These are phyloP conservation scores for Boletus rubescentipes DNA, from an alignment of 768 basidiomycete species.

Conservation along the genomic window DNA sequence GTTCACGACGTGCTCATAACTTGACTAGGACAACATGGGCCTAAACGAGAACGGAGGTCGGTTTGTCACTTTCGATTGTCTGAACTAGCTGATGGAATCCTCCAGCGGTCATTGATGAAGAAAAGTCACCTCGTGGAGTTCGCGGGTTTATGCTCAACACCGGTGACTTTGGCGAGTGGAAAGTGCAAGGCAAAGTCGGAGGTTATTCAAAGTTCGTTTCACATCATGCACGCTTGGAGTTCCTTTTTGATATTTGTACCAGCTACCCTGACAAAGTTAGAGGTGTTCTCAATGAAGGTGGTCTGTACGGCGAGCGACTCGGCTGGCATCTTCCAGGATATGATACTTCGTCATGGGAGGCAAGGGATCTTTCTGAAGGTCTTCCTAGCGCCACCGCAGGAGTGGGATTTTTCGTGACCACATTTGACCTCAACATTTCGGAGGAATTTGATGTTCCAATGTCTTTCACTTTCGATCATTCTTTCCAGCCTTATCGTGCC, in stretches of 20 bases:
- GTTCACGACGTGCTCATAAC: neutral
- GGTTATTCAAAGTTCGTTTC: slow-evolving; percentile 59
- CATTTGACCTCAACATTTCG: slow-evolving; percentile 62
- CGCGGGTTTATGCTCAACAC: slow-evolving; percentile 70
- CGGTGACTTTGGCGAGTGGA: slow-evolving; percentile 64
- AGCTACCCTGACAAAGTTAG: slow-evolving; percentile 76
- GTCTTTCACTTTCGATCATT: slow-evolving; percentile 68
- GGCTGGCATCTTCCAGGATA: slow-evolving; percentile 79
- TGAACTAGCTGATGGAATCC: neutral
- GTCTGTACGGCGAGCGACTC: slow-evolving; percentile 64
- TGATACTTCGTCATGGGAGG: slow-evolving; percentile 58
- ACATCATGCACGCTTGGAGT: neutral
- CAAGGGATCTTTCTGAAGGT: slow-evolving; percentile 55
- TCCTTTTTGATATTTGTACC: neutral
- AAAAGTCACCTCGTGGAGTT: slow-evolving; percentile 76
- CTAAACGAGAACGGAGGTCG: slow-evolving; percentile 60
- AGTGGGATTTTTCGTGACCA: slow-evolving; percentile 80
- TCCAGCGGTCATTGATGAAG: slow-evolving; percentile 44
- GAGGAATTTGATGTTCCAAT: slow-evolving; percentile 62
- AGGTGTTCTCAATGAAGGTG: slow-evolving; percentile 71
- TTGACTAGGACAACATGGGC: slow-evolving; percentile 72
- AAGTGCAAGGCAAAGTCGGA: slow-evolving; percentile 75
- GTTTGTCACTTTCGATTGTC: slow-evolving; percentile 8
- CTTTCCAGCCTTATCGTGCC: slow-evolving; percentile 67
- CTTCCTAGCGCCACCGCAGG: slow-evolving; percentile 60